Evolutionary conservation across 2,329 filamentous ascomycete genomes (phyloP).

Genomic region (Aspergillus persii): DNA sequence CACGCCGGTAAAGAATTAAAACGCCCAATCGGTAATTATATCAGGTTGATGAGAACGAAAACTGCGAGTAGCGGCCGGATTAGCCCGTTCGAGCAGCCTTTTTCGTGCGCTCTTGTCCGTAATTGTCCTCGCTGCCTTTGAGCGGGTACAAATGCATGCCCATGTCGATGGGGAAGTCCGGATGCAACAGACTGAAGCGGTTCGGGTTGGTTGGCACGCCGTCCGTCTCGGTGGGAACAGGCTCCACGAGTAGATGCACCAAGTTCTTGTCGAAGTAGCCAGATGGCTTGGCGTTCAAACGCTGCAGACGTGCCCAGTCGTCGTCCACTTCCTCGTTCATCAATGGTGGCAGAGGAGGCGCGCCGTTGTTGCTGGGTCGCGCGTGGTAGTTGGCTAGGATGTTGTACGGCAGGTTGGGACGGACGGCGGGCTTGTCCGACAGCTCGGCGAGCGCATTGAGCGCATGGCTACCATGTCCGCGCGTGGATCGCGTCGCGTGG

Average conservation of each 20-base stretch:
- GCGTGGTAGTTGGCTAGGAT: slow-evolving; percentile 47
- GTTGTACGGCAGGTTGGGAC: slow-evolving; percentile 47
- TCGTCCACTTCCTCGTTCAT: slow-evolving; percentile 50
- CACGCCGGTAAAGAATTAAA: background rate
- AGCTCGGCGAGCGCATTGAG: slow-evolving; percentile 57
- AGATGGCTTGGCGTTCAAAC: slow-evolving; percentile 36
- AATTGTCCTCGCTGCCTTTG: slow-evolving; percentile 1
- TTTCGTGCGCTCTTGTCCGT: background rate
- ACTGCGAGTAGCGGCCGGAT: background rate
- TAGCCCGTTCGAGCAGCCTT: background rate
- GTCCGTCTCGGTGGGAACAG: slow-evolving; percentile 27
- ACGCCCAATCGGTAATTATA: background rate
- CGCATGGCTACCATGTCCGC: slow-evolving; percentile 52
- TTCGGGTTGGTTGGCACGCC: slow-evolving; percentile 33
- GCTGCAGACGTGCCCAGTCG: slow-evolving; percentile 42
- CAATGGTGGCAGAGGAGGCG: slow-evolving; percentile 42
- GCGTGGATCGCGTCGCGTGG: slow-evolving; percentile 55
- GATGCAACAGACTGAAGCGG: slow-evolving; percentile 41
- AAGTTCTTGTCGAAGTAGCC: slow-evolving; percentile 44
- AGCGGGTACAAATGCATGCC: slow-evolving; percentile 44
- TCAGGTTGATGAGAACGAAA: background rate
- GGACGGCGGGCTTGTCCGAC: slow-evolving; percentile 48
- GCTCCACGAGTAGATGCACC: slow-evolving; percentile 40
- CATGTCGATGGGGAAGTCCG: slow-evolving; percentile 44
- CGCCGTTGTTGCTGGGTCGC: slow-evolving; percentile 40